Evolutionary conservation across 352 stramenopile genomes (phyloP), one percentile per base, ranked within the genome.

Genomic region (Pythium volutum): DNA sequence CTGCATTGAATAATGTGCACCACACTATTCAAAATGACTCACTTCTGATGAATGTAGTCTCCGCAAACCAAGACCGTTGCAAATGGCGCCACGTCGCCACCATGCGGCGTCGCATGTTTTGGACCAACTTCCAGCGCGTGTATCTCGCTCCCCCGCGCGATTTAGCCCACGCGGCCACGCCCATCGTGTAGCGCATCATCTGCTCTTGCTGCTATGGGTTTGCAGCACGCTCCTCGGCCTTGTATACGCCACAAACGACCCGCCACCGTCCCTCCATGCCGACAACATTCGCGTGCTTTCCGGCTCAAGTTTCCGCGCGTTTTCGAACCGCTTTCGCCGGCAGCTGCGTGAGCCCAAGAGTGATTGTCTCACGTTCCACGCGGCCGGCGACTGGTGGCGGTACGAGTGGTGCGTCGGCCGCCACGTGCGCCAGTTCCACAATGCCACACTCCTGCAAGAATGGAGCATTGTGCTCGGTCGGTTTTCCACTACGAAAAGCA

Each of bases 321-420:
- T 92, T 63, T 80, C 74, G 47, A 92, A 92, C 64, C 78, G 76
- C 34, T 70, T 92, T 20, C 79, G 79, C 36, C 78, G 80, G 8
- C 75, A 87, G 23, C 60, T 90, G 52, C 70, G 62, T 15, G 68
- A 71, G 25, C 18, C 7, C 29, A 45, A 38, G n/a, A 11, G 25
- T 34, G 63, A 71, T 42, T 95, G 86, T 53, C 68, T 93, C 12
- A 61, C 60, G 18, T 89, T 76, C 61, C 84, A 95, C 53, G 75
- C 70, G 20, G 73, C 69, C 2, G 74, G 73, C 22, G 71, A 67
- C 23, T 95, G 84, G 86, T 95, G 86, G 86, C 79, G 84, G 23
- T 93, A 95, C 70, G 86, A 95, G 64, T 95, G 86, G 83, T 95
- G 86, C 64, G 51, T 89, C 50, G 79, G 89, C 48, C 61, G 59